Evolutionary conservation across 202 grass and related monocot species (phyloP), one percentile per base, ranked within the genome.

Genomic region (Eragrostis tef): DNA sequence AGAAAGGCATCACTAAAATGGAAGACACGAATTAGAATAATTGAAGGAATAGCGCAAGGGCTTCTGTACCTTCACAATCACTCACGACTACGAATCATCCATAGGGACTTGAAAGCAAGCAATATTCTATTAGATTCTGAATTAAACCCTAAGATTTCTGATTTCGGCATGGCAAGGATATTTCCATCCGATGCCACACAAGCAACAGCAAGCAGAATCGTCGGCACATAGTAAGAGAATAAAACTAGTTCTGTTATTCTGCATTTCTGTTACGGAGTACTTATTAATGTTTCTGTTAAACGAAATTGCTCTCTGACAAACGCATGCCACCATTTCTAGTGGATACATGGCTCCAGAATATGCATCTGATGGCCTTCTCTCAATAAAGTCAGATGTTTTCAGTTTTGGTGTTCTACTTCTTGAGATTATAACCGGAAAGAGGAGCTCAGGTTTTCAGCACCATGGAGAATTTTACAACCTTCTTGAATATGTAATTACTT

Each of bases 301-400:
- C 0, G 15, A 22, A 72, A 73, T 73, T 79, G 15, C 8, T 49
- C 83, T 88, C 67, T 83, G 8, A 86, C 48, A 69, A 73, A 57
- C 11, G 27, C 47, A 43, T 74, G 13, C 15, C 26, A 84, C 45
- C 54, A 58, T 78, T 75, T 50, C 58, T 67, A 94, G 92, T 45
- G 92, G 92, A 57, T 94, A 94, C 64, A 91, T 94, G 84, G 92
- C 89, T 52, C 89, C 89, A 31, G 89, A 92, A 69, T 94, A 94
- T 81, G 89, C 76, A 80, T 87, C 81, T 29, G 60, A 74, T 65
- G 84, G 87, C 65, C 79, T 86, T 71, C 83, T 93, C 54, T 97
- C 88, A 0, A 70, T 81, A 44, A 97, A 87, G 62, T 88, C 88
- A 78, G 90, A 97, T 89, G 90, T 93, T 68, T 97, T 86, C 70